phyloP scores from a whole-genome alignment of 192 early-diverging fungal species.

The Backusella westeae region DNA sequence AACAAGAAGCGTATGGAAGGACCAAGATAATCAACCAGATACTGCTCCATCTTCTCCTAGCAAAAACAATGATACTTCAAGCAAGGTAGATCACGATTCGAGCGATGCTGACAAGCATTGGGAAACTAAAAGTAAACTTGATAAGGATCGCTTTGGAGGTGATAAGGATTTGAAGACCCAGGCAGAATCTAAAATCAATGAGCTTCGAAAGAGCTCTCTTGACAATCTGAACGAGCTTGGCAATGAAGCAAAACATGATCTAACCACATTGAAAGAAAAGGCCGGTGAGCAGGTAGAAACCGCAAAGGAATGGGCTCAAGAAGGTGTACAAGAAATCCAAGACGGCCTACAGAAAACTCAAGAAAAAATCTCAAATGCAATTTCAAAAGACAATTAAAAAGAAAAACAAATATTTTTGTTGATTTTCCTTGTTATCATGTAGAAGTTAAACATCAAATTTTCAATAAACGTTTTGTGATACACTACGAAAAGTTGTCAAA shows the following conservation, averaged over 20 bases:
- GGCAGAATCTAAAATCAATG: background rate
- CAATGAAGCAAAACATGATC: background rate
- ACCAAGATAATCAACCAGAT: background rate
- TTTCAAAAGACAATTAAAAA: background rate
- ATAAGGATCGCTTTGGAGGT: background rate
- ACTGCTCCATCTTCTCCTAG: background rate
- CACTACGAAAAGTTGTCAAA: background rate
- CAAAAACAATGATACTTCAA: background rate
- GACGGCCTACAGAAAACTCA: background rate
- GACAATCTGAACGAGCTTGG: background rate
- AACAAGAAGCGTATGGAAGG: background rate
- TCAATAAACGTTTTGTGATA: background rate
- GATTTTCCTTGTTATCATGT: background rate
- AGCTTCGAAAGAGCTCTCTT: background rate
- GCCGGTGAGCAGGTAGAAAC: background rate
- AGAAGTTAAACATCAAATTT: background rate
- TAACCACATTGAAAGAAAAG: background rate
- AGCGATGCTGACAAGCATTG: background rate
- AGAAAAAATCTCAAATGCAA: background rate
- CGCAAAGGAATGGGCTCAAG: background rate
- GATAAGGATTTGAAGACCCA: background rate
- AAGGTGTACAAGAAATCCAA: background rate
- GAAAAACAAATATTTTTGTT: background rate
- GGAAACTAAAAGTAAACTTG: background rate
- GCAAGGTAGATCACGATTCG: background rate